Percentiles rank a stretch among this genome's conserved stretches.
Conservation (phyloP, 139 green algal genomes). For the Eudorina sp. region DNA sequence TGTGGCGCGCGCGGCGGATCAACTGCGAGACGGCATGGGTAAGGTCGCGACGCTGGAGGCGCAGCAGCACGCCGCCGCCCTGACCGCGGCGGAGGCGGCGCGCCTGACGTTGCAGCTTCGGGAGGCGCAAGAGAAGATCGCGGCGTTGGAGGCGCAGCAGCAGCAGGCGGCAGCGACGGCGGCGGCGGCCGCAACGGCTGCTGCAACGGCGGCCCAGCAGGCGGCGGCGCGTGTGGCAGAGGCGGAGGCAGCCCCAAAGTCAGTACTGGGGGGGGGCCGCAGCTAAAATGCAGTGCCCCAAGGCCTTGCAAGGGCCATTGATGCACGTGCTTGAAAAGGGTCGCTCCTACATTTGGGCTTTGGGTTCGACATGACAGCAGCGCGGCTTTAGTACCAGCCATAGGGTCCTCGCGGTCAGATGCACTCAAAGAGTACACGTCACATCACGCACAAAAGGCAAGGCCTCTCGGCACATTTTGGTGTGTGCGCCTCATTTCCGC, state of each 20-base stretch:
- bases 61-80: not conserved
- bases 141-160: conserved; percentile 19
- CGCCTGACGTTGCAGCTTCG: not conserved
- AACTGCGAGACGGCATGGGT: conserved; percentile 11
- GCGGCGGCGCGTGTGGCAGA: conserved; percentile 15
- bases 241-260: not conserved
- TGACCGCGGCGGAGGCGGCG: not conserved
- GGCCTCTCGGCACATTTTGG: too few species aligned
- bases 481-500: too few species aligned
- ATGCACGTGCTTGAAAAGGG: too few species aligned
- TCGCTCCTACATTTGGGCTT: too few species aligned
- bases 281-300: too few species aligned
- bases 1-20: not conserved
- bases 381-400: too few species aligned
- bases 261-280: not conserved
- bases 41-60: conserved; percentile 16
- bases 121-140: conserved; percentile 6
- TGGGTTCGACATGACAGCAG: too few species aligned
- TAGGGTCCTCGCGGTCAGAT: too few species aligned
- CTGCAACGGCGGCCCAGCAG: not conserved
- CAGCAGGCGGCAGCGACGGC: not conserved
- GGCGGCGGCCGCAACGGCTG: not conserved
- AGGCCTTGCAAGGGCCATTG: too few species aligned
- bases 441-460: too few species aligned
- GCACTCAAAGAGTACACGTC: too few species aligned